Percentiles rank a stretch among this genome's conserved stretches.
Evolutionary conservation across 2,329 filamentous ascomycete genomes (phyloP).

Genomic region (Sporothrix humicola): DNA sequence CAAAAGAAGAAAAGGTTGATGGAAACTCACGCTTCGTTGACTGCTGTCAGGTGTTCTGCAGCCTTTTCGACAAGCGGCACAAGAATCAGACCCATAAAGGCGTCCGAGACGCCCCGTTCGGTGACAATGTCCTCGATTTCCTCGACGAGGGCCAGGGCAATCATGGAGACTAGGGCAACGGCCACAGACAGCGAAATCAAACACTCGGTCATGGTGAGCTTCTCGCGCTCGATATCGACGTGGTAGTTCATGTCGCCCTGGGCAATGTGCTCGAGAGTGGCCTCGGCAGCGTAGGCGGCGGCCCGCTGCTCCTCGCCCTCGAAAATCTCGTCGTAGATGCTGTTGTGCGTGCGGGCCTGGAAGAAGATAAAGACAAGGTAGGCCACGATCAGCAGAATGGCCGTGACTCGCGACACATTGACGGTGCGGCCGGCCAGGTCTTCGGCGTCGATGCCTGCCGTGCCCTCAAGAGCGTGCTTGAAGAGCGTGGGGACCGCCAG

Average conservation of each 20-base stretch:
- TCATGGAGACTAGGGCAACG: conserved; percentile 72
- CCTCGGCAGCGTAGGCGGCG: conserved; percentile 40
- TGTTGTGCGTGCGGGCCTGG: conserved; percentile 77
- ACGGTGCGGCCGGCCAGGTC: conserved; percentile 60
- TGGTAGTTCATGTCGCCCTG: conserved; percentile 49
- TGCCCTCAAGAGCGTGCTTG: conserved; percentile 51
- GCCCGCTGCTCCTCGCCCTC: conserved; percentile 72
- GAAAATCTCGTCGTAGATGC: conserved; percentile 76
- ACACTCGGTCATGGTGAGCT: conserved; percentile 77
- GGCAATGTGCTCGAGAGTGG: conserved; percentile 17
- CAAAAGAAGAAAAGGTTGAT: neutral
- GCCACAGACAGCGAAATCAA: conserved; percentile 68
- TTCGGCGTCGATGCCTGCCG: conserved; percentile 39
- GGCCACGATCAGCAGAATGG: conserved; percentile 72
- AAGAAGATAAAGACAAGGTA: conserved; percentile 73
- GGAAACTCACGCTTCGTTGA: conserved; percentile 69
- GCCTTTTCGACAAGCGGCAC: conserved; percentile 85
- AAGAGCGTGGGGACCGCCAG: conserved; percentile 63
- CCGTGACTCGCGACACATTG: conserved; percentile 71
- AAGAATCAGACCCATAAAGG: conserved; percentile 73
- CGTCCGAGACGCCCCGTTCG: conserved; percentile 54
- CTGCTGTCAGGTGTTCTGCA: conserved; percentile 81
- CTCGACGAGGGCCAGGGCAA: conserved; percentile 74
- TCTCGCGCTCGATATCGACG: conserved; percentile 62
- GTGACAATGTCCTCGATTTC: conserved; percentile 68